Conservation (phyloP, 2,329 filamentous ascomycete species). For the Cladosporium phlei region DNA sequence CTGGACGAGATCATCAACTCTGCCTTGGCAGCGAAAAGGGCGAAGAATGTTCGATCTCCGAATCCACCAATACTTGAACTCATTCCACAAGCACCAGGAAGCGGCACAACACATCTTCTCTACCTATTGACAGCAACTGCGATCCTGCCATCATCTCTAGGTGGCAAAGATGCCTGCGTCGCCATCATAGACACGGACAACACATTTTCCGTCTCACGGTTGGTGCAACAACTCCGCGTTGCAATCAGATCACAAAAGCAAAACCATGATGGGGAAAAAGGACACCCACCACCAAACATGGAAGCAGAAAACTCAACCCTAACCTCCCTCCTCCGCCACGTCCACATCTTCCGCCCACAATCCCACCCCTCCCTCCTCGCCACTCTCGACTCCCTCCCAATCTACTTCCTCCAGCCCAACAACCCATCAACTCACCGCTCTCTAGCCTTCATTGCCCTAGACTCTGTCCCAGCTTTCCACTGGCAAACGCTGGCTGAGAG, state of each 20-base stretch:
- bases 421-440: slow-evolving; percentile 46
- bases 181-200: slow-evolving; percentile 54
- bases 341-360: slow-evolving; percentile 56
- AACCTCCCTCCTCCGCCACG: slow-evolving; percentile 42
- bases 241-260: too few relatives aligned
- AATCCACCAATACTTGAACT: slow-evolving; percentile 48
- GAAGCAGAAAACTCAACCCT: slow-evolving; percentile 9
- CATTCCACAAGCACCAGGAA: slow-evolving; percentile 45
- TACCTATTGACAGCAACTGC: slow-evolving; percentile 51
- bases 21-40: slow-evolving; percentile 15
- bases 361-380: slow-evolving; percentile 48
- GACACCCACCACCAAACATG: too few relatives aligned
- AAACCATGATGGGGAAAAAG: too few relatives aligned
- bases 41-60: too few relatives aligned
- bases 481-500: slow-evolving; percentile 48
- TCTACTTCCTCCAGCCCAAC: slow-evolving; percentile 45
- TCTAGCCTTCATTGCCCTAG: slow-evolving; percentile 50
- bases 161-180: slow-evolving; percentile 47
- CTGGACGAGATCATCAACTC: slow-evolving; percentile 40
- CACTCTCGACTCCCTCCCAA: slow-evolving; percentile 44
- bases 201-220: slow-evolving; percentile 48
- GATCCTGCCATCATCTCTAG: slow-evolving; percentile 38
- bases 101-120: slow-evolving; percentile 56
- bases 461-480: slow-evolving; percentile 53
- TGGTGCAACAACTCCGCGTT: slow-evolving; percentile 37